Evolutionary conservation across 129 eudicot genomes (phyloP), one percentile per base, ranked within the genome.

Genomic region (Rutidosis leptorrhynchoides): DNA sequence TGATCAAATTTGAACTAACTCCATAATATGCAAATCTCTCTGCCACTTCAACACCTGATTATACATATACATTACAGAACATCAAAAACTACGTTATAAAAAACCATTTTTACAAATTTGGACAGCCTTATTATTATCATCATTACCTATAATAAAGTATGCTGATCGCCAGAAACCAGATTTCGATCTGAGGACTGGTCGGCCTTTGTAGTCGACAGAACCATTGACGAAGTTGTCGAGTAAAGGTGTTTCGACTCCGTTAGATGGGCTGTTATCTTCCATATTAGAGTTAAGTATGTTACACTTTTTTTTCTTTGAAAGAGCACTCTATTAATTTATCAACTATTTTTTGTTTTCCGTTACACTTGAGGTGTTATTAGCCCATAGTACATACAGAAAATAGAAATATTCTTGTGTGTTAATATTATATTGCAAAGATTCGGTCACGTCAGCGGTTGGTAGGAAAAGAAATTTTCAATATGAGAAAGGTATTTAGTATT

Each of bases 131-230:
- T n/a, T n/a, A n/a, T n/a, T n/a, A n/a, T 21, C 0, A 22, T 30
- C 10, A 42, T 68, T 68, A 68, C 64, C 37, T 8, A 68, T 68
- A 24, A 68, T 54, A 52, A 55, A 68, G n/a, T 33, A 35, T 23
- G 73, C 32, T 16, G 73, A 68, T 54, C 73, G 25, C 73, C 73
- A 68, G 73, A 62, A 67, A 55, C 93, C 93, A 49, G 83, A 81
- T 49, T 68, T 80, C 12, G 93, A 77, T 61, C 93, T 55, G 43
- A 67, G 51, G n/a, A 71, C 86, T 2, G 88, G 84, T 4, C 78
- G 93, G 53, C 75, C 77, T 37, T 83, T 58, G 81, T 67, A 82
- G 33, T 78, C 74, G 14, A 86, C 86, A 52, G 26, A 42, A 77
- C 78, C 80, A 17, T 33, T 10, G 29, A 73, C 64, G 89, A 75